Base-by-base conservation (phyloP, 169 alveolate genomes). In the Babesia bovis region DNA sequence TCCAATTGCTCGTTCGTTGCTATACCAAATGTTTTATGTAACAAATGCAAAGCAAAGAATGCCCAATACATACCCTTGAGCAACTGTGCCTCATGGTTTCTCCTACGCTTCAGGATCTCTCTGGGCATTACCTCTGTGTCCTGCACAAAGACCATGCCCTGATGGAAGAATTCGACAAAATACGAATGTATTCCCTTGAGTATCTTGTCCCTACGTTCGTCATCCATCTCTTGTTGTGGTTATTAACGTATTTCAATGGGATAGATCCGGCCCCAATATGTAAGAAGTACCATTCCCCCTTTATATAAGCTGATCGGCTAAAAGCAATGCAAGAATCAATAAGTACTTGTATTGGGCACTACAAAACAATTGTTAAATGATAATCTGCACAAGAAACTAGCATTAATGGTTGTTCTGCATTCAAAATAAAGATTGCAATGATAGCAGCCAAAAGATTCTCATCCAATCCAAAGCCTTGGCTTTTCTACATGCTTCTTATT, bases 51-150 rank as follows among this genome's bases (percentile, higher is more conserved):
- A 1, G 73, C 25, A 35, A 63, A 63, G 49, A 63, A 25, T 23
- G 73, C 44, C 73, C 73, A 63, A 36, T 63, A 63, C 73, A 63
- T 63, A 28, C 73, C 73, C 61, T 63, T 63, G 36, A 63, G 61
- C 28, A 63, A 49, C 7, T 28, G 36, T 52, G 25, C 47, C 10
- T 63, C 73, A 19, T 63, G 49, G 5, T 4, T 23, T 40, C 5
- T 30, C 50, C 73, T 44, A 12, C 23, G n/a, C 13, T 63, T 15
- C 4, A 45, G 32, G n/a, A 63, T 38, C 2, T 44, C 49, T n/a
- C 33, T n/a, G 50, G 51, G 58, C 73, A 63, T 63, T 17, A 45
- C 50, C 36, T 63, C 73, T 12, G 73, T 63, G 50, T 63, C 73
- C 3, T 47, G 40, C 30, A 63, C 23, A 35, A 30, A 28, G 2